phyloP scores from a whole-genome alignment of 2,329 filamentous ascomycete genomes.

The Talaromyces verruculosus region DNA sequence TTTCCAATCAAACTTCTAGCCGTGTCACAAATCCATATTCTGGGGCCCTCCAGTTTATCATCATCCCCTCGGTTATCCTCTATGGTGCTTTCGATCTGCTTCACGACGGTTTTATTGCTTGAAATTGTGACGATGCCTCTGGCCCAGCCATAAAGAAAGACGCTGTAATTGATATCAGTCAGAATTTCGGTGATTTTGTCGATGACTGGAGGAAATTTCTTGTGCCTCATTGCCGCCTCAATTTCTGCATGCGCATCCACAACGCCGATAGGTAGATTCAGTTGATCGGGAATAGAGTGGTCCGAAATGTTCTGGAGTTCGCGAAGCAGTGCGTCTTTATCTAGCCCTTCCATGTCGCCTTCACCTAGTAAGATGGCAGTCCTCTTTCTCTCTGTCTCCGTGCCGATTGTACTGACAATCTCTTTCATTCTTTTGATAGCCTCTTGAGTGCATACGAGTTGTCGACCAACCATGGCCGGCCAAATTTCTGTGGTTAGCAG shows the following conservation, averaged over 20 bases:
- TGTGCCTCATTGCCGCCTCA: constrained; percentile 30
- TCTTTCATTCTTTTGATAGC: constrained; percentile 66
- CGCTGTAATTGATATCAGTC: constrained; percentile 64
- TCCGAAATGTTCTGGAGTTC: constrained; percentile 52
- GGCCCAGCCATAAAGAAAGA: constrained; percentile 72
- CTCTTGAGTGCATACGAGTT: constrained; percentile 65
- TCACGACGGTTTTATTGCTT: constrained; percentile 67
- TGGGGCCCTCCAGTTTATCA: constrained; percentile 57
- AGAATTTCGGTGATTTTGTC: constrained; percentile 49
- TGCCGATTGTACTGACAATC: constrained; percentile 65
- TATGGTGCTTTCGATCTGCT: constrained; percentile 61
- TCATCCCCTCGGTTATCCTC: constrained; percentile 52
- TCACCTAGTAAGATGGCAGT: constrained; percentile 60
- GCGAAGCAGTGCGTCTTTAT: constrained; percentile 34
- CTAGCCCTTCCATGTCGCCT: constrained; percentile 36
- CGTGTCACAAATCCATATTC: constrained; percentile 65
- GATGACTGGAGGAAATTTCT: constrained; percentile 49
- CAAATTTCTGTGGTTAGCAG: constrained; percentile 63
- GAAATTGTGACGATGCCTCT: constrained; percentile 65
- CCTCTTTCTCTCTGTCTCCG: constrained; percentile 59
- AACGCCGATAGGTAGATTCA: constrained; percentile 62
- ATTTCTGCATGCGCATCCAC: constrained; percentile 51
- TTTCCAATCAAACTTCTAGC: constrained; percentile 68
- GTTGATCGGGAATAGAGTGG: constrained; percentile 54
- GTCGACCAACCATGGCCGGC: constrained; percentile 57